phyloP scores from a whole-genome alignment of 352 stramenopile genomes.

The Pythium pyrilobum region DNA sequence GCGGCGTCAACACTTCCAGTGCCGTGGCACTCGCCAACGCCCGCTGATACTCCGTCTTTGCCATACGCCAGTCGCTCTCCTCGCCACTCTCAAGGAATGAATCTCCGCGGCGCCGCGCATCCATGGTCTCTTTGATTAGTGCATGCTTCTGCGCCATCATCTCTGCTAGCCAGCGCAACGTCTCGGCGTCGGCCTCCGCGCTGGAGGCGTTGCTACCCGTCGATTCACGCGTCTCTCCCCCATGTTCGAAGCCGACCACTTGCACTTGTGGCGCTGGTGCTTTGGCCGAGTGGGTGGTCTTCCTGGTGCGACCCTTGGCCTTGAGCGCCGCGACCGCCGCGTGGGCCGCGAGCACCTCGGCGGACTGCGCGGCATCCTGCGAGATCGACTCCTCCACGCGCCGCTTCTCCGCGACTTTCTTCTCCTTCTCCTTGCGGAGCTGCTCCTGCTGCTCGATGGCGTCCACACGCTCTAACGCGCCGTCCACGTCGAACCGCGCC shows the following conservation, averaged over 20 bases:
- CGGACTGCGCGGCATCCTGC: conserved; percentile 39
- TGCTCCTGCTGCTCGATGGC: conserved; percentile 26
- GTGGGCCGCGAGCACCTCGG: conserved; percentile 55
- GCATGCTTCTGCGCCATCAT: conserved; percentile 45
- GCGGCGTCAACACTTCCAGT: conserved; percentile 36
- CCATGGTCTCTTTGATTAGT: conserved; percentile 44
- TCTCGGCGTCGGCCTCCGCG: background rate
- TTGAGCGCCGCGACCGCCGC: conserved; percentile 63
- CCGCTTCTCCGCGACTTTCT: conserved; percentile 40
- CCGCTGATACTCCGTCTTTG: conserved; percentile 24
- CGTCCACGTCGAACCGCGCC: conserved; percentile 63
- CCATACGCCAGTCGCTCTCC: conserved; percentile 1
- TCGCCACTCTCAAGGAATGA: conserved; percentile 11
- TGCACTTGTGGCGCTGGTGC: too few species aligned
- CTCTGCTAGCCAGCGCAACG: conserved; percentile 27
- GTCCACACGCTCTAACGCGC: conserved; percentile 55
- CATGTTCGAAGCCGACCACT: too few species aligned
- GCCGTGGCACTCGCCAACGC: conserved; percentile 27
- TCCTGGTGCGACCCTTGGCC: conserved; percentile 26
- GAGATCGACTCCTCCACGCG: conserved; percentile 40
- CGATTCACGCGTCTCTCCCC: background rate
- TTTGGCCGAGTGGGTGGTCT: too few species aligned
- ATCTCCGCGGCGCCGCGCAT: conserved; percentile 34
- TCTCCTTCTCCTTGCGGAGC: conserved; percentile 8
- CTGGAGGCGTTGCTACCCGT: background rate